Evolutionary conservation across 2,329 filamentous ascomycete species (phyloP).

Genomic region (Periglandula ipomoeae): DNA sequence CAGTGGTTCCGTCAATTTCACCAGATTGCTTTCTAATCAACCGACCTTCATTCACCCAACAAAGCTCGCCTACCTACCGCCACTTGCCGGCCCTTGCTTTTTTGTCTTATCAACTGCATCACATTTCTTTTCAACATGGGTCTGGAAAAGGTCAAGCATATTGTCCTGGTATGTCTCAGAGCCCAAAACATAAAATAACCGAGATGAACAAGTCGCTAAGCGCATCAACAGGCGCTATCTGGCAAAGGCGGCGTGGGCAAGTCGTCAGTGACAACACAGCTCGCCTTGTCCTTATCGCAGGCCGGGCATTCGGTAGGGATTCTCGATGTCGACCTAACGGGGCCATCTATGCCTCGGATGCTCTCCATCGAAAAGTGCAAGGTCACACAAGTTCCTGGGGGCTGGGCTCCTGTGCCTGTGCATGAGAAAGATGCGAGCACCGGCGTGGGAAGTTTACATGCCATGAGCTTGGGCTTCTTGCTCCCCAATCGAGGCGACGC

Average conservation of each 20-base stretch:
- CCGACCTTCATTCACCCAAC: background rate
- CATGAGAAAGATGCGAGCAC: conserved; percentile 49
- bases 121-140: conserved; percentile 21
- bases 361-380: conserved; percentile 83
- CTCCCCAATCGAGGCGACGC: conserved; percentile 76
- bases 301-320: conserved; percentile 86
- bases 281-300: conserved; percentile 80
- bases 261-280: conserved; percentile 93
- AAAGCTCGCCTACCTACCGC: background rate
- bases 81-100: background rate
- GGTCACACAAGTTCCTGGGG: conserved; percentile 82
- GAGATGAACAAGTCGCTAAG: background rate
- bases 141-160: conserved; percentile 57
- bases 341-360: conserved; percentile 91
- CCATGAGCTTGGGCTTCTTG: conserved; percentile 91
- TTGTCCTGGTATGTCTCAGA: conserved; percentile 52
- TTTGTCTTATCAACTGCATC: background rate
- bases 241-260: conserved; percentile 98
- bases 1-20: background rate
- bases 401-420: conserved; percentile 85
- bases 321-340: conserved; percentile 91
- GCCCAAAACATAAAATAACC: background rate
- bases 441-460: conserved; percentile 57
- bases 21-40: background rate
- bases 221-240: conserved; percentile 56